Base-by-base conservation (phyloP, 2,329 filamentous ascomycete species). In the Diaporthe ampelina region DNA sequence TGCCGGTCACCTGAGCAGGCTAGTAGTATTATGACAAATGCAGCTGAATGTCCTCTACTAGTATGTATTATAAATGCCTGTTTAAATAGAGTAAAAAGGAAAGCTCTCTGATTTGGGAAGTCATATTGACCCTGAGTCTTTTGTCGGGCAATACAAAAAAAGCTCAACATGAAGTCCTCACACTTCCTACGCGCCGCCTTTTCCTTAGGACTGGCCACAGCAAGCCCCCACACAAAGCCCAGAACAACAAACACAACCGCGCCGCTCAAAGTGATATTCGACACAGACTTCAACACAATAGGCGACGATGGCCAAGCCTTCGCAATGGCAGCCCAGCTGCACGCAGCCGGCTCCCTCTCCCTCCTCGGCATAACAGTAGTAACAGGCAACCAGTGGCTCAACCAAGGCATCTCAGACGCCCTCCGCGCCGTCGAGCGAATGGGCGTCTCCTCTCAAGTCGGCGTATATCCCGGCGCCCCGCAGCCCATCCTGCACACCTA, bases 281-380 rank as follows among this genome's bases (percentile, higher is more conserved):
- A 67, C 45, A 67, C 63, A 5, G 63, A 67, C 45, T 67, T 67
- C 45, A 67, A 67, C 63, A 67, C 63, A 26, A 67, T 67, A 45
- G 63, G 63, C 63, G 63, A 67, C 63, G 63, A 67, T 52, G 63
- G 63, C 63, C 63, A 67, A 9, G 63, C 63, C 63, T 52, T 52
- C 45, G 45, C 63, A 52, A 67, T 67, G 63, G 63, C 63, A 26
- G 45, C 63, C 45, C 63, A 67, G 45, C 63, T 67, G 17, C 63
- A 67, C 45, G 21, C 43, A 1, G 29, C 63, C 0, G 63, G 45
- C 1, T 13, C 8, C 1, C 29, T 67, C 6, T 3, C 13, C 45
- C 63, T 67, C 63, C 63, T 67, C 21, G 63, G 63, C 29, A 52
- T 67, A 35, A 67, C 45, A 0, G 21, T 67, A 0, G 63, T 52